Conservation (phyloP, 2,329 filamentous ascomycete genomes). For the Fusarium annulatum region DNA sequence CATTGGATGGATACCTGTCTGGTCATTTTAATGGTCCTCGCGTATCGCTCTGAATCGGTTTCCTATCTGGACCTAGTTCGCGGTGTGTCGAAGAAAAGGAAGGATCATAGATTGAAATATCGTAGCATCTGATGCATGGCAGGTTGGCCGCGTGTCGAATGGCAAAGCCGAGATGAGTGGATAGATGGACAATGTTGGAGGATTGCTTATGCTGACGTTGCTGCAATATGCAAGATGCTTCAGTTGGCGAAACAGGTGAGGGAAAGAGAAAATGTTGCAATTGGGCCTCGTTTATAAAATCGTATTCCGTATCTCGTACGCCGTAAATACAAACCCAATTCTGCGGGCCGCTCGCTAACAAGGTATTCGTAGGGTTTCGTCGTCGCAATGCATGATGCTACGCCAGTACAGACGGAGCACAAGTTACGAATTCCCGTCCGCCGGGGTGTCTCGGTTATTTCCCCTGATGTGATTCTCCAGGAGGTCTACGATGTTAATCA, state of each 20-base stretch:
- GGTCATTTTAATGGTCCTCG: not conserved
- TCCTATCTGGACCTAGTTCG: not conserved
- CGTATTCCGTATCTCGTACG: slow-evolving; percentile 15
- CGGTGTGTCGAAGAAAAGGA: slow-evolving; percentile 1
- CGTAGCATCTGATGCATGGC: not conserved
- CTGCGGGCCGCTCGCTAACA: not conserved
- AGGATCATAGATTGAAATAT: slow-evolving; percentile 20
- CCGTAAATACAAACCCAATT: slow-evolving; percentile 13
- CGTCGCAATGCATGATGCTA: slow-evolving; percentile 12
- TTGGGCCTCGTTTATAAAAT: slow-evolving; percentile 5
- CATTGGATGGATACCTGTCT: not conserved
- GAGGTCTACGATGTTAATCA: not conserved
- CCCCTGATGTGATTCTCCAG: not conserved
- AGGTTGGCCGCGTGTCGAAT: not conserved
- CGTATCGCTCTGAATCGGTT: slow-evolving; percentile 1
- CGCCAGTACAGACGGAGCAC: not conserved
- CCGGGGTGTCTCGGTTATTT: not conserved
- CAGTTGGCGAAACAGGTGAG: not conserved
- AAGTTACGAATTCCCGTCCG: not conserved
- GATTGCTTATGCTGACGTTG: not conserved
- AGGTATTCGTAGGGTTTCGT: not conserved
- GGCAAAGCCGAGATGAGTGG: slow-evolving; percentile 2
- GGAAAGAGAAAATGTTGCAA: slow-evolving; percentile 5
- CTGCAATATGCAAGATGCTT: not conserved
- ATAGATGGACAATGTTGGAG: not conserved